Evolutionary conservation across 805 yeast genomes (phyloP).

Genomic region (Myxozyma neglecta): DNA sequence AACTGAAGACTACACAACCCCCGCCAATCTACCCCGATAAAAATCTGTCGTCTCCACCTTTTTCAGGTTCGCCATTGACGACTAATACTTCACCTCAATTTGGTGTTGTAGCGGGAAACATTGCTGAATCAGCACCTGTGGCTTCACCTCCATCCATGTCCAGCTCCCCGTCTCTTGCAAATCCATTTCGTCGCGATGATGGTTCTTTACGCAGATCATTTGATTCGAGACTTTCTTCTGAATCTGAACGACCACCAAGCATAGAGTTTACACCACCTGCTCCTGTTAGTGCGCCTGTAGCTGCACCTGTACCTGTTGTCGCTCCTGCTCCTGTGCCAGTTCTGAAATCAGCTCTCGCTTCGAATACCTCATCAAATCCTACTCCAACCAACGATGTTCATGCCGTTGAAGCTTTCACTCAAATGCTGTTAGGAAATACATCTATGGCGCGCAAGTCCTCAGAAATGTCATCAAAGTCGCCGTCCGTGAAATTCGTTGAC

Average conservation of each 20-base stretch:
- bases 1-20: neutral
- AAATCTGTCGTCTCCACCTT: neutral
- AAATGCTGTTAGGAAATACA: conserved; percentile 19
- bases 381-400: conserved; percentile 1
- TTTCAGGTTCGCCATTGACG: neutral
- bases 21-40: neutral
- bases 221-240: neutral
- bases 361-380: neutral
- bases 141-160: neutral
- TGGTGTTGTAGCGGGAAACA: neutral
- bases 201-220: neutral
- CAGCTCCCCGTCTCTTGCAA: neutral
- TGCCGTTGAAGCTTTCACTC: conserved; percentile 31
- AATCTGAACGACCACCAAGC: neutral
- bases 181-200: neutral
- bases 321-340: neutral
- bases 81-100: neutral
- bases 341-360: conserved; percentile 2
- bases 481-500: conserved; percentile 5
- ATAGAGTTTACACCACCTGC: neutral
- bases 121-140: neutral
- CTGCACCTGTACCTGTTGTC: neutral
- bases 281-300: neutral
- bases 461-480: neutral
- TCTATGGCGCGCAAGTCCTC: neutral